Percentiles rank a stretch among this genome's conserved stretches.
These are phyloP conservation scores for Phytophthora cryptogea DNA, from an alignment of 352 stramenopile genomes.

Conservation along the genomic window DNA sequence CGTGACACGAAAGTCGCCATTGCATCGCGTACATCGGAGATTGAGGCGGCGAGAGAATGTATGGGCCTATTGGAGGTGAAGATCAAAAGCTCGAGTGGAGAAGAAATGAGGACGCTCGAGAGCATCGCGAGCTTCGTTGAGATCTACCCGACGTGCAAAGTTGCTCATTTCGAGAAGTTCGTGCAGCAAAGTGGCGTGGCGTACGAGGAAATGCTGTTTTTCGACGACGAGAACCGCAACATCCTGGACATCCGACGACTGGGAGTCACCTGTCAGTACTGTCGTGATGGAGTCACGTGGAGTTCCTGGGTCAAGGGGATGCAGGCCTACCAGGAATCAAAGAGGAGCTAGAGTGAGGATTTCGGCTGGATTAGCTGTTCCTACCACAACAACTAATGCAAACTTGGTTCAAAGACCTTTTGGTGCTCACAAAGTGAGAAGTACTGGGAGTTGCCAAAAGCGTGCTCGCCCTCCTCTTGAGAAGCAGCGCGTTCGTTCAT, in stretches of 20 bases:
- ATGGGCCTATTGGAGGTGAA: constrained; percentile 62
- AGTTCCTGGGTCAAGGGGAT: constrained; percentile 67
- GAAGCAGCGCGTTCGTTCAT: constrained; percentile 33
- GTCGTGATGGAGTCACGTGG: constrained; percentile 65
- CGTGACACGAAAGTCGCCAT: constrained; percentile 41
- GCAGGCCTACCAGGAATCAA: constrained; percentile 57
- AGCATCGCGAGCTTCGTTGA: constrained; percentile 66
- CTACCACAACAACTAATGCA: too few relatives aligned
- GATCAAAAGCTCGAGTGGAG: constrained; percentile 6
- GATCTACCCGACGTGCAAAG: constrained; percentile 84
- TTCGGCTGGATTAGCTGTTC: neutral
- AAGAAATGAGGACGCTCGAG: constrained; percentile 41
- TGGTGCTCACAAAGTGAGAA: constrained; percentile 33
- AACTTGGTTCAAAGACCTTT: neutral
- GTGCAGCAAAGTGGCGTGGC: constrained; percentile 80
- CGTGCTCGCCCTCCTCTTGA: neutral
- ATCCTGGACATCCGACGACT: constrained; percentile 62
- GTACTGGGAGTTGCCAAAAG: constrained; percentile 9
- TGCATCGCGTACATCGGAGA: constrained; percentile 75
- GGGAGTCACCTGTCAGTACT: constrained; percentile 81
- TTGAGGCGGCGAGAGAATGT: constrained; percentile 71
- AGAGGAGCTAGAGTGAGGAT: constrained; percentile 16
- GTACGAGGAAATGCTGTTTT: constrained; percentile 97
- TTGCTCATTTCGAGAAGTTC: constrained; percentile 91
- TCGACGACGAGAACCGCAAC: constrained; percentile 93